phyloP scores from a whole-genome alignment of 1,139 yeast species.

The Wickerhamomyces sp. region DNA sequence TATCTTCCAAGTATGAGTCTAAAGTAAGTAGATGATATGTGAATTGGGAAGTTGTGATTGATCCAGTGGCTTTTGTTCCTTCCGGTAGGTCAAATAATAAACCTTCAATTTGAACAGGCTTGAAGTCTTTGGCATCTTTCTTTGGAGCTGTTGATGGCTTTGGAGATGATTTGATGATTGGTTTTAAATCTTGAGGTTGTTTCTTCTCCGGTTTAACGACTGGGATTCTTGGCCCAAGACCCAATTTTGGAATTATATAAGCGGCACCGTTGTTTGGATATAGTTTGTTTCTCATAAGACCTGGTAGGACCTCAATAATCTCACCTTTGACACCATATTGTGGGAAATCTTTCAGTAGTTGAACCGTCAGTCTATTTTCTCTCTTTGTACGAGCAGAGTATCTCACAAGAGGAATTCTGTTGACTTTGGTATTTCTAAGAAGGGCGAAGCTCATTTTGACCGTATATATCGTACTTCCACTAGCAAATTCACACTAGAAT shows the following conservation, averaged over 20 bases:
- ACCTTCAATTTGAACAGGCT: conserved; percentile 17
- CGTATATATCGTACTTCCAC: neutral
- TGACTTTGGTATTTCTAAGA: conserved; percentile 7
- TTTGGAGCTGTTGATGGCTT: neutral
- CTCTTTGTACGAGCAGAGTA: conserved; percentile 33
- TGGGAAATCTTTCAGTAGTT: conserved; percentile 62
- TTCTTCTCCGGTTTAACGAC: conserved; percentile 39
- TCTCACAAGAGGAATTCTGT: conserved; percentile 22
- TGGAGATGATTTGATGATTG: conserved; percentile 1
- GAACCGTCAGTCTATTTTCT: conserved; percentile 48
- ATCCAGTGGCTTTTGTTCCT: conserved; percentile 1
- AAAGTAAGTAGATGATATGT: conserved; percentile 20
- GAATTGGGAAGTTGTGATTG: conserved; percentile 6
- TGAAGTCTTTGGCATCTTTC: conserved; percentile 6
- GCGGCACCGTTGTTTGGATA: conserved; percentile 71
- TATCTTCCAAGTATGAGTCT: conserved; percentile 10
- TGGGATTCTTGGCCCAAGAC: conserved; percentile 55
- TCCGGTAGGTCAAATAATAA: conserved; percentile 16
- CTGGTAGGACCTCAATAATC: conserved; percentile 71
- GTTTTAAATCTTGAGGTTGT: conserved; percentile 7
- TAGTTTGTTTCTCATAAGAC: conserved; percentile 75
- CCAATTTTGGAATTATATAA: conserved; percentile 43
- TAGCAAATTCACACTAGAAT: too few species aligned
- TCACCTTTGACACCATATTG: conserved; percentile 56
- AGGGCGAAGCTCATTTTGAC: conserved; percentile 10